Evolutionary conservation across 805 yeast genomes (phyloP).

Genomic region (Pichia deserticola): DNA sequence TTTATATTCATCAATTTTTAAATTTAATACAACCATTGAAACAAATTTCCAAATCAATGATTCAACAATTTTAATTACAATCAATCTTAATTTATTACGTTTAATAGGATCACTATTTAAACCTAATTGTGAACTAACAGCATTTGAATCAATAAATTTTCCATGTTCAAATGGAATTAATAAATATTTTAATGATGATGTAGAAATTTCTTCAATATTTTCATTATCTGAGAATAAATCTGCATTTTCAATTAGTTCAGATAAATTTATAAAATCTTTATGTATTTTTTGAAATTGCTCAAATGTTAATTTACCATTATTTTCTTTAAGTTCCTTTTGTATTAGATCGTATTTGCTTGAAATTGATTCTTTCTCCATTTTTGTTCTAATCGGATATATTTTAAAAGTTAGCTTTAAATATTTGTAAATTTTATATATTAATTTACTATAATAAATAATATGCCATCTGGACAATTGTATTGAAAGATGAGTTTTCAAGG

Average conservation of each 20-base stretch:
- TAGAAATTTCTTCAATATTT: conserved; percentile 7
- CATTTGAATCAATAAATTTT: conserved; percentile 12
- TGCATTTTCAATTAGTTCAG: conserved; percentile 1
- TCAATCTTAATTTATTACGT: conserved; percentile 10
- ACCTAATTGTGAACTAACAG: conserved; percentile 10
- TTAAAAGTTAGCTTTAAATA: too few species aligned
- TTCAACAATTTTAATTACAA: conserved; percentile 11
- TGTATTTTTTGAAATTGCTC: conserved; percentile 10
- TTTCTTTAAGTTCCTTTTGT: background rate
- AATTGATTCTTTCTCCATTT: background rate
- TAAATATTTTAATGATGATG: conserved; percentile 1
- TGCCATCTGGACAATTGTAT: too few species aligned
- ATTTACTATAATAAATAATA: too few species aligned
- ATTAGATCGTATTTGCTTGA: background rate
- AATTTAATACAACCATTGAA: conserved; percentile 1
- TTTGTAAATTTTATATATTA: too few species aligned
- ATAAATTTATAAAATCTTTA: conserved; percentile 5
- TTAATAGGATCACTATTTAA: background rate
- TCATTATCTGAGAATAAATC: conserved; percentile 12
- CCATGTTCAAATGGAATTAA: conserved; percentile 6
- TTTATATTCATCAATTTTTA: conserved; percentile 1
- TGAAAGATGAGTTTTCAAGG: too few species aligned
- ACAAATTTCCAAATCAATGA: conserved; percentile 7
- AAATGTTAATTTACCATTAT: background rate
- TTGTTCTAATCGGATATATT: background rate